A percentile compares a stretch with the other conserved stretches of the same genome.
Conservation (phyloP, 1,139 yeast genomes). For the Kluyveromyces sp. region DNA sequence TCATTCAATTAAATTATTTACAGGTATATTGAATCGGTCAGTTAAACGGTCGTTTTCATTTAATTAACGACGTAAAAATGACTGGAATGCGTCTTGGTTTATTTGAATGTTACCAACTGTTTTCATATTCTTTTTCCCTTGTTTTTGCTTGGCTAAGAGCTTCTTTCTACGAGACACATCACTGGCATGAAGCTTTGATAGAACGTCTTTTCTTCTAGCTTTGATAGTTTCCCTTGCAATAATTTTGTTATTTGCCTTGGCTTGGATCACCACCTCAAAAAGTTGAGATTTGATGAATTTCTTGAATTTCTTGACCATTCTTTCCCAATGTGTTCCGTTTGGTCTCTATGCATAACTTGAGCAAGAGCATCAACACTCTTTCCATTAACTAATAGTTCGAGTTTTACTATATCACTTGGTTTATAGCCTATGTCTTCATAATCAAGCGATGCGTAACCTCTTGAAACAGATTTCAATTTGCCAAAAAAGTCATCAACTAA, state of each 20-base stretch:
- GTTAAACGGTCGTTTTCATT: neutral
- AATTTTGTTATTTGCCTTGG: slow-evolving; percentile 72
- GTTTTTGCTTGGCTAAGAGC: slow-evolving; percentile 80
- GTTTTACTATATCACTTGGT: slow-evolving; percentile 71
- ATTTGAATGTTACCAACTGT: slow-evolving; percentile 70
- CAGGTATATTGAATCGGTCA: neutral
- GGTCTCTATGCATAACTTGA: slow-evolving; percentile 77
- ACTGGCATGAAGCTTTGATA: slow-evolving; percentile 87
- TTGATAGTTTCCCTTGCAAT: slow-evolving; percentile 90
- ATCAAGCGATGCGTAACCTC: slow-evolving; percentile 90
- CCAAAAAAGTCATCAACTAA: slow-evolving; percentile 94
- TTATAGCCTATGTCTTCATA: slow-evolving; percentile 89
- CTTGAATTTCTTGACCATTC: slow-evolving; percentile 78
- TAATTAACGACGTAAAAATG: slow-evolving; percentile 38
- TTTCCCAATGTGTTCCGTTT: slow-evolving; percentile 63
- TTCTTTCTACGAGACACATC: slow-evolving; percentile 88
- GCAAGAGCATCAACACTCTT: slow-evolving; percentile 87
- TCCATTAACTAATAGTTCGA: slow-evolving; percentile 87
- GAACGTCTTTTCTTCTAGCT: slow-evolving; percentile 88
- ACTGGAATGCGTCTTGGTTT: slow-evolving; percentile 78
- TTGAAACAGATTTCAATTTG: slow-evolving; percentile 77
- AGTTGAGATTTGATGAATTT: slow-evolving; percentile 73
- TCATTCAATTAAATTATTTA: neutral
- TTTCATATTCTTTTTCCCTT: slow-evolving; percentile 83
- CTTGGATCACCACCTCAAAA: slow-evolving; percentile 90